Evolutionary conservation across 2,329 filamentous ascomycete species (phyloP).

Genomic region (Hypoxylon sp.): DNA sequence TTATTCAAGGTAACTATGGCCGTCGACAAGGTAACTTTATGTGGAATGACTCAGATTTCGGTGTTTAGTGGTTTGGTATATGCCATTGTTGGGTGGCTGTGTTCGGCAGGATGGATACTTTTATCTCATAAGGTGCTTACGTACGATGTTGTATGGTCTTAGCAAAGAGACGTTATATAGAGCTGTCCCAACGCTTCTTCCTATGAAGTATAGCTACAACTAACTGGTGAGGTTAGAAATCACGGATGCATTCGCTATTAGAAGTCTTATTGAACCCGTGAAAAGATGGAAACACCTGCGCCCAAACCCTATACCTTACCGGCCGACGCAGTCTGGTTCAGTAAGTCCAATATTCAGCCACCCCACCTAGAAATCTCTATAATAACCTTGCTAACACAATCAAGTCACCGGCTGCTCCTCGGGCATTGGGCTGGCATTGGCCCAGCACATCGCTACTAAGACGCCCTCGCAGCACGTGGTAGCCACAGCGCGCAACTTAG

Average conservation of each 20-base stretch:
- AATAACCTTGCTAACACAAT: not conserved
- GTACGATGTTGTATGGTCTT: not conserved
- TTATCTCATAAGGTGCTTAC: not conserved
- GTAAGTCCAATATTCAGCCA: conserved; percentile 37
- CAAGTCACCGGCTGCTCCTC: conserved; percentile 55
- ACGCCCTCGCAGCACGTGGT: conserved; percentile 48
- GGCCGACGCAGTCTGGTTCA: conserved; percentile 50
- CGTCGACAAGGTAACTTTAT: too few relatives aligned
- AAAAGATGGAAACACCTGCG: conserved; percentile 22
- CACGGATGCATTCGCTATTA: not conserved
- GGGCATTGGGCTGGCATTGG: conserved; percentile 51
- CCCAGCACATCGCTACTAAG: conserved; percentile 44
- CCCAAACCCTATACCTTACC: conserved; percentile 45
- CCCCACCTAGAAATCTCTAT: not conserved
- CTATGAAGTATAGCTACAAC: not conserved
- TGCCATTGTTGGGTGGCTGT: not conserved
- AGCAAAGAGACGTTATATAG: conserved; percentile 6
- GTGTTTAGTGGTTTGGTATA: not conserved
- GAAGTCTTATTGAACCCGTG: too few relatives aligned
- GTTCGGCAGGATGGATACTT: not conserved
- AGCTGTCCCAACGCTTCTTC: conserved; percentile 1
- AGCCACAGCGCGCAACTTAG: conserved; percentile 57
- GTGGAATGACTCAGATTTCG: not conserved
- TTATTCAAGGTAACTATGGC: too few relatives aligned
- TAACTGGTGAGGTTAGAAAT: not conserved